phyloP scores from a whole-genome alignment of 2,329 filamentous ascomycete species.

The Pyrenophora teres region DNA sequence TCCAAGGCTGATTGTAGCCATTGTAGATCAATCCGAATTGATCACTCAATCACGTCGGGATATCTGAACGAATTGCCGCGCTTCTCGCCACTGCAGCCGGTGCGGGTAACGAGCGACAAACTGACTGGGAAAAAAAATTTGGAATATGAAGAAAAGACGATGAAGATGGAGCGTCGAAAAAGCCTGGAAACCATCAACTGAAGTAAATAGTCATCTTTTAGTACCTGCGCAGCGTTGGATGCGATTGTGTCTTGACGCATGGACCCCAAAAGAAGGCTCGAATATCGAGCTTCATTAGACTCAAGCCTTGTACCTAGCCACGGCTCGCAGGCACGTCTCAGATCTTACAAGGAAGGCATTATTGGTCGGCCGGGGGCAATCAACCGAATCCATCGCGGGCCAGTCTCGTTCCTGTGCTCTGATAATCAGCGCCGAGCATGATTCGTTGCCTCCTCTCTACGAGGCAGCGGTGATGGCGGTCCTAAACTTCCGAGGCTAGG shows the following conservation, averaged over 20 bases:
- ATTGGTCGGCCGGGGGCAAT: constrained; percentile 41
- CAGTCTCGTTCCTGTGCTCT: constrained; percentile 26
- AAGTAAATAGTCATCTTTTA: constrained; percentile 47
- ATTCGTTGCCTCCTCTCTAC: constrained; percentile 29
- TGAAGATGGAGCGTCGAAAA: constrained; percentile 15
- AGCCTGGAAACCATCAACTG: constrained; percentile 18
- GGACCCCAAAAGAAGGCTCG: constrained; percentile 33
- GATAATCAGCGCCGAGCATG: constrained; percentile 24
- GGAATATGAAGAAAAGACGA: constrained; percentile 13
- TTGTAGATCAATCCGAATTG: constrained; percentile 30
- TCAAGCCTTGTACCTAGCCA: constrained; percentile 45
- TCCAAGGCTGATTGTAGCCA: constrained; percentile 39
- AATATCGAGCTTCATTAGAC: constrained; percentile 46
- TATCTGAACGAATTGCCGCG: constrained; percentile 34
- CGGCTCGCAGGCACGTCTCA: constrained; percentile 38
- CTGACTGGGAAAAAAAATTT: constrained; percentile 2
- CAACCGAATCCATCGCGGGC: constrained; percentile 39
- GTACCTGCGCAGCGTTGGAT: constrained; percentile 32
- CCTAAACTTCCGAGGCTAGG: constrained; percentile 40
- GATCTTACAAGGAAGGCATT: constrained; percentile 29
- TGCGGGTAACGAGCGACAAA: constrained; percentile 8
- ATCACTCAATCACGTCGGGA: constrained; percentile 26
- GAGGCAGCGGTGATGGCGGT: constrained; percentile 40
- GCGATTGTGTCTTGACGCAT: constrained; percentile 36
- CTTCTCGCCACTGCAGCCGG: constrained; percentile 28